Conservation (phyloP, 2,329 filamentous ascomycete genomes). For the Fusarium papillatum region DNA sequence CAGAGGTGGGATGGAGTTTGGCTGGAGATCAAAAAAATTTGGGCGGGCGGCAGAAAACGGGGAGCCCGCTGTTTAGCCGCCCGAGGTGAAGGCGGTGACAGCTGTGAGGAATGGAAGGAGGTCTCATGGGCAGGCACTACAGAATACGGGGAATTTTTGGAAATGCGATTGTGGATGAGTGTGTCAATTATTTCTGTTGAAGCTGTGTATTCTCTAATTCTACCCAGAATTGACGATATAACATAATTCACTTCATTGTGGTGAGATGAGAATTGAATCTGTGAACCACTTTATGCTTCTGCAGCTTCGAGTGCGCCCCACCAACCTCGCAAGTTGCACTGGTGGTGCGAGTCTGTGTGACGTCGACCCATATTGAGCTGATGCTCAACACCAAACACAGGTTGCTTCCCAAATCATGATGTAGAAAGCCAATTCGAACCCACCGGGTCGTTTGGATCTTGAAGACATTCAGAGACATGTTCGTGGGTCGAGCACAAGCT, state of each 20-base stretch:
- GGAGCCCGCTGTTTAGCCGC: conserved; percentile 42
- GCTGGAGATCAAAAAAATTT: conserved; percentile 8
- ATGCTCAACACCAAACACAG: conserved; percentile 17
- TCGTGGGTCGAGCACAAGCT: not conserved
- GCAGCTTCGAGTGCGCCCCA: not conserved
- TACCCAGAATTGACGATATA: not conserved
- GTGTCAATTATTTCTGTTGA: not conserved
- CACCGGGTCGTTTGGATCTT: not conserved
- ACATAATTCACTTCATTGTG: not conserved
- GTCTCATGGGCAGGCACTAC: not conserved
- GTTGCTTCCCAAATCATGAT: not conserved
- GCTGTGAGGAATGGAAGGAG: not conserved
- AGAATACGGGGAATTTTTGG: not conserved
- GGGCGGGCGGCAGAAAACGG: conserved; percentile 41
- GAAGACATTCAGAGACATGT: not conserved
- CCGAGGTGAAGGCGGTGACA: conserved; percentile 33
- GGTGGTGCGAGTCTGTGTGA: conserved; percentile 17
- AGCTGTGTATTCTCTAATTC: not conserved
- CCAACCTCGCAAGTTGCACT: not conserved
- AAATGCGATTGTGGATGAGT: not conserved
- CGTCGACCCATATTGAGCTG: conserved; percentile 23
- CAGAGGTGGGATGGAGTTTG: conserved; percentile 42
- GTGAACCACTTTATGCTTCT: not conserved
- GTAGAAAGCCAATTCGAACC: not conserved
- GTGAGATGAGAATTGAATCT: not conserved